phyloP scores from a whole-genome alignment of 2,329 filamentous ascomycete species.

The Ophiocordyceps camponoti-leonardi region DNA sequence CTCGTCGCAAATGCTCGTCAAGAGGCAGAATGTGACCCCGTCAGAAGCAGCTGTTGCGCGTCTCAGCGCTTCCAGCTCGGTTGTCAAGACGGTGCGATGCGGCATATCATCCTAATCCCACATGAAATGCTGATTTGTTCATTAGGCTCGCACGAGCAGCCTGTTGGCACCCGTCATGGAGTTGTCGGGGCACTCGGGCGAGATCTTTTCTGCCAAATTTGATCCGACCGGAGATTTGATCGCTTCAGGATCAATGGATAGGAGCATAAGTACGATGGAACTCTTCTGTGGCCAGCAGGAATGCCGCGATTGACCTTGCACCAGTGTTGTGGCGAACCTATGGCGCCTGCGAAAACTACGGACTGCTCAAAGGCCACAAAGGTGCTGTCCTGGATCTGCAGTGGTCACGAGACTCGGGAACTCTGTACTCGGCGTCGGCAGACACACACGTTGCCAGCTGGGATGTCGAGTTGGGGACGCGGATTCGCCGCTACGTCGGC shows the following conservation, averaged over 20 bases:
- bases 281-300: neutral
- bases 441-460: conserved; percentile 89
- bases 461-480: conserved; percentile 81
- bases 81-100: conserved; percentile 32
- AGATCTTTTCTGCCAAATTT: conserved; percentile 83
- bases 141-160: conserved; percentile 62
- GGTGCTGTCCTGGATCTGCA: conserved; percentile 83
- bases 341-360: conserved; percentile 89
- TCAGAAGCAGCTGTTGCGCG: conserved; percentile 30
- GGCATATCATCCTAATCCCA: conserved; percentile 4
- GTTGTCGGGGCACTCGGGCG: conserved; percentile 63
- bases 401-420: conserved; percentile 88
- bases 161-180: conserved; percentile 91
- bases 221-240: conserved; percentile 77
- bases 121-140: neutral
- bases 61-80: conserved; percentile 30
- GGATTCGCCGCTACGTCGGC: conserved; percentile 81
- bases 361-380: conserved; percentile 72
- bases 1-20: conserved; percentile 67
- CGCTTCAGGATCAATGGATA: conserved; percentile 90
- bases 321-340: conserved; percentile 87
- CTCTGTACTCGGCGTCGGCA: conserved; percentile 82
- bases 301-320: neutral
- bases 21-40: conserved; percentile 58
- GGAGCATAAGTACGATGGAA: conserved; percentile 56